Conservation (phyloP, 768 basidiomycete genomes). For the Psilocybe sp. region DNA sequence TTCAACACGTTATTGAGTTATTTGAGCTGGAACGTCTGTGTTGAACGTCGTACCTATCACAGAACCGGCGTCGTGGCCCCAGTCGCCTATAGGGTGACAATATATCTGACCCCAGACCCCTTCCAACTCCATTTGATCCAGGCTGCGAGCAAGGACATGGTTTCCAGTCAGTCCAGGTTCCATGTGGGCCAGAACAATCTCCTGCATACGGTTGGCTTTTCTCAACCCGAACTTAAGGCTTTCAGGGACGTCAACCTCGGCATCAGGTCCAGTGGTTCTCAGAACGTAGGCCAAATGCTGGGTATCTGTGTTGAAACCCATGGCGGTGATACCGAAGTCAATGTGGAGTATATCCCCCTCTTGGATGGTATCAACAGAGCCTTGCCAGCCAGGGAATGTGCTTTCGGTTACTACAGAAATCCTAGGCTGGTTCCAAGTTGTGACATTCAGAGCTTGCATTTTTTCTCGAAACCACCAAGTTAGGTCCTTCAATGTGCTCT, state of each 20-base stretch:
- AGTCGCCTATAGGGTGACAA: conserved; percentile 55
- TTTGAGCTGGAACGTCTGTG: not conserved
- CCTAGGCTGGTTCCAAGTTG: conserved; percentile 55
- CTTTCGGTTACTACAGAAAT: conserved; percentile 41
- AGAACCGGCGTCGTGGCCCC: conserved; percentile 51
- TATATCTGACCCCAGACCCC: conserved; percentile 48
- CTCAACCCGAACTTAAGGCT: conserved; percentile 41
- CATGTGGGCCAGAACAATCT: conserved; percentile 45
- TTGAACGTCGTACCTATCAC: conserved; percentile 35
- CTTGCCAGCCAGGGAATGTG: conserved; percentile 41
- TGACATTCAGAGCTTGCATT: conserved; percentile 42
- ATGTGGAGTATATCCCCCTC: conserved; percentile 52
- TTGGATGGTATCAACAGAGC: conserved; percentile 36
- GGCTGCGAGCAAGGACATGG: conserved; percentile 36
- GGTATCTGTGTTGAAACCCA: conserved; percentile 54
- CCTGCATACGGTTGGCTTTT: conserved; percentile 50
- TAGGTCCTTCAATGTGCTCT: conserved; percentile 36
- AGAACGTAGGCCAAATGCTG: conserved; percentile 58
- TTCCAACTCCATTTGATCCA: conserved; percentile 42
- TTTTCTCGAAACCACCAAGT: conserved; percentile 55
- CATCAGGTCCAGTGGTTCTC: conserved; percentile 23
- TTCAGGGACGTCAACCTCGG: conserved; percentile 40
- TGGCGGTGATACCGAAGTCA: conserved; percentile 52
- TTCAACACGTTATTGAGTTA: not conserved
- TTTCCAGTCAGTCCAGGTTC: conserved; percentile 44